Evolutionary conservation across 1,284 basidiomycete genomes (phyloP).

Genomic region (Tilletia caries): DNA sequence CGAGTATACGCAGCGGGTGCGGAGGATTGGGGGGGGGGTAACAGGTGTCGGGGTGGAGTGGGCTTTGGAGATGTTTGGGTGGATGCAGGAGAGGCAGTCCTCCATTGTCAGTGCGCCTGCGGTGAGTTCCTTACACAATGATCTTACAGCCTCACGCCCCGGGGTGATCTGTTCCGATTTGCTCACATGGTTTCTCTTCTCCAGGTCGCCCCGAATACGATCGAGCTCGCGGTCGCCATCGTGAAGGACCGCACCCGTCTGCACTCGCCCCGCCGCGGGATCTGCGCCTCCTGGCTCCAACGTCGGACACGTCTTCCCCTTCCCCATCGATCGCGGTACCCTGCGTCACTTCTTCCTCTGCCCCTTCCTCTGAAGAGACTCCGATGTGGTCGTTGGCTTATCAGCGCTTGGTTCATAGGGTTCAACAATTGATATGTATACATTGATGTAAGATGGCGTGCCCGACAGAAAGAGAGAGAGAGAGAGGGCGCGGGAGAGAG

Average conservation of each 20-base stretch:
- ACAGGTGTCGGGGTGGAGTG: conserved; percentile 52
- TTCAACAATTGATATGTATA: no score
- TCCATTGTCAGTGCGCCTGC: conserved; percentile 77
- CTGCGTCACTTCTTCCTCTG: no score
- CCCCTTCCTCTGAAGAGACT: conserved; percentile 20
- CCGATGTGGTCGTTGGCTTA: no score
- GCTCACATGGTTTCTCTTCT: conserved; percentile 59
- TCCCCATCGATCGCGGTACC: conserved; percentile 67
- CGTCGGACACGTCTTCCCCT: conserved; percentile 60
- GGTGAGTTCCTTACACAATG: no score
- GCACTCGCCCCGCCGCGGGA: conserved; percentile 72
- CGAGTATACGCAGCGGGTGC: conserved; percentile 76
- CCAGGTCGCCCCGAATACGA: conserved; percentile 60
- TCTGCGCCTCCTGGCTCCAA: conserved; percentile 78
- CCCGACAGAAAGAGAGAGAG: no score
- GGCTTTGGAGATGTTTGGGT: conserved; percentile 81
- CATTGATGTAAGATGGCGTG: no score
- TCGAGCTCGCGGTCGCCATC: conserved; percentile 84
- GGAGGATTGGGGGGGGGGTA: conserved; percentile 61
- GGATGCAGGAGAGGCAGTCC: conserved; percentile 80
- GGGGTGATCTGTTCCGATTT: no score
- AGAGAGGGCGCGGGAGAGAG: no score
- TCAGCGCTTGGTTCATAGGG: no score
- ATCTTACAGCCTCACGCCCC: no score
- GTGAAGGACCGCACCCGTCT: conserved; percentile 84